These are phyloP conservation scores for Brasilioporus rufonigricans DNA, from an alignment of 768 basidiomycete genomes.

Conservation along the genomic window DNA sequence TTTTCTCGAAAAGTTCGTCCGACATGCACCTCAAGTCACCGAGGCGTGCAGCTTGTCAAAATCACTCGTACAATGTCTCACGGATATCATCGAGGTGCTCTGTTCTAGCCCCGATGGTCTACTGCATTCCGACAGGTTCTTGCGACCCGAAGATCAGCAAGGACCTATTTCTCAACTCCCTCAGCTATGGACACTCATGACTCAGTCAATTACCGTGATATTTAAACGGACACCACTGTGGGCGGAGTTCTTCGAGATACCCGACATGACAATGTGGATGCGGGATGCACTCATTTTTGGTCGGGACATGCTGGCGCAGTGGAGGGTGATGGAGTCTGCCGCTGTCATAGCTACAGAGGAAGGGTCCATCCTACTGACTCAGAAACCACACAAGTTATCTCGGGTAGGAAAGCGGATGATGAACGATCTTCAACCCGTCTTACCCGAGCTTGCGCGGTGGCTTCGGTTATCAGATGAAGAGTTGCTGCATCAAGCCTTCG, in stretches of 20 bases:
- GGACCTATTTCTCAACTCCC: conserved; percentile 56
- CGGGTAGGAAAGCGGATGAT: conserved; percentile 72
- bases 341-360: conserved; percentile 24
- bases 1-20: conserved; percentile 66
- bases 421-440: conserved; percentile 68
- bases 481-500: conserved; percentile 83
- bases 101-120: conserved; percentile 73
- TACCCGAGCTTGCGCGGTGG: conserved; percentile 83
- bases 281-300: conserved; percentile 95
- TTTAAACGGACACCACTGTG: conserved; percentile 83
- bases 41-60: conserved; percentile 91
- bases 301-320: conserved; percentile 77
- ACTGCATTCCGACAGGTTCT: conserved; percentile 53
- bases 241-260: conserved; percentile 75
- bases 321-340: conserved; percentile 75
- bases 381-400: conserved; percentile 49
- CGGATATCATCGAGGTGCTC: conserved; percentile 87
- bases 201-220: conserved; percentile 73
- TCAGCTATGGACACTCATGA: conserved; percentile 82
- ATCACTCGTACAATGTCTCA: conserved; percentile 86
- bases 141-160: conserved; percentile 41
- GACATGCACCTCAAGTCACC: conserved; percentile 59
- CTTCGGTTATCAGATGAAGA: conserved; percentile 91
- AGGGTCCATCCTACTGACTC: conserved; percentile 18
- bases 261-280: conserved; percentile 96